phyloP scores from a whole-genome alignment of 192 early-diverging fungal genomes.

The Gonapodya sp. region DNA sequence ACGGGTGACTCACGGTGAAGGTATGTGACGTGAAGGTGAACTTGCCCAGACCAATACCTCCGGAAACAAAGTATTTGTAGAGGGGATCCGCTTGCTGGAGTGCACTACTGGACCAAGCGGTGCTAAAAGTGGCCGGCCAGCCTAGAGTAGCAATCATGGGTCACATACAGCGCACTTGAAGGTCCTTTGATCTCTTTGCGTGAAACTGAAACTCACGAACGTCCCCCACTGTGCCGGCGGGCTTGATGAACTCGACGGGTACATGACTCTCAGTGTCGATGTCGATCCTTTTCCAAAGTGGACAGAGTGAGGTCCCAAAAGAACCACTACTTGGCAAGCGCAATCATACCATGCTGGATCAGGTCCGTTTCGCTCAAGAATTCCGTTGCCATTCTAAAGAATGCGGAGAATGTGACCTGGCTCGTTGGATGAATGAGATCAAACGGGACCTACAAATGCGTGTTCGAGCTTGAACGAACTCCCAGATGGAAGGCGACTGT shows the following conservation, averaged over 20 bases:
- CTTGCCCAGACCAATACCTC: background rate
- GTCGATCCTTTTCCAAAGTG: background rate
- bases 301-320: background rate
- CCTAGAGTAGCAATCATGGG: background rate
- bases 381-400: background rate
- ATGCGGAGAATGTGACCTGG: too few species aligned
- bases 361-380: background rate
- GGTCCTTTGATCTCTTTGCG: background rate
- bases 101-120: background rate
- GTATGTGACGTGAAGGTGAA: constrained; percentile 12
- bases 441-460: too few species aligned
- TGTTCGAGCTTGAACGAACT: background rate
- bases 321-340: background rate
- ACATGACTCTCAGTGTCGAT: background rate
- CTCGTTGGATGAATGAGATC: too few species aligned
- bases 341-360: background rate
- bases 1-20: background rate
- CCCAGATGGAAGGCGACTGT: background rate
- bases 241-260: constrained; percentile 1
- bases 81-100: background rate
- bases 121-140: background rate
- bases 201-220: background rate
- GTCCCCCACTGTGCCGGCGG: background rate
- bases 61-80: background rate
- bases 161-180: constrained; percentile 1